phyloP scores from a whole-genome alignment of 176 grass and related monocot species.

The Lolium rigidum region DNA sequence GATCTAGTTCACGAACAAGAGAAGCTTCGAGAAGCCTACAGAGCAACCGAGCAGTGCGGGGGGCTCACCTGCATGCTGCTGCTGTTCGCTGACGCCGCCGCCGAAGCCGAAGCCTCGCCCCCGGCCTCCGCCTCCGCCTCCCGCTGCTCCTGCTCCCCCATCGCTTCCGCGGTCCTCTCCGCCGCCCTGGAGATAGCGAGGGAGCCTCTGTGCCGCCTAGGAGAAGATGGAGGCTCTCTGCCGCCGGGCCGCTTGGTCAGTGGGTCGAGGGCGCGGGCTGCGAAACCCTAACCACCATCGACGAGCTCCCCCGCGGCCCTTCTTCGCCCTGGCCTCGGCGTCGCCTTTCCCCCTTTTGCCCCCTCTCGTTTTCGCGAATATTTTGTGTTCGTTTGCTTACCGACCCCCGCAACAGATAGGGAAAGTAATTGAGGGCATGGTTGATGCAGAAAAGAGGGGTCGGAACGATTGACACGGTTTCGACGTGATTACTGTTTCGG shows the following conservation, averaged over 20 bases:
- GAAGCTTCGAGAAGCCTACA: slow-evolving; percentile 31
- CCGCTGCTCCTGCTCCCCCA: slow-evolving; percentile 58
- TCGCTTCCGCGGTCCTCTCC: slow-evolving; percentile 16
- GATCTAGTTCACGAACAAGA: slow-evolving; percentile 37
- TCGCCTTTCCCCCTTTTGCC: slow-evolving; percentile 56
- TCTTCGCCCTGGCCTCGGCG: slow-evolving; percentile 29
- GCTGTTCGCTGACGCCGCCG: slow-evolving; percentile 28
- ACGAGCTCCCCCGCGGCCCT: slow-evolving; percentile 38
- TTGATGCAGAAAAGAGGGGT: not conserved
- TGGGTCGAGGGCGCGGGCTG: slow-evolving; percentile 14
- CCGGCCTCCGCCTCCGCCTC: slow-evolving; percentile 46
- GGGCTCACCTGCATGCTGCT: slow-evolving; percentile 55
- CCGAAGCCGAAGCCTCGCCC: slow-evolving; percentile 8
- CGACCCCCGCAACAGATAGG: not conserved
- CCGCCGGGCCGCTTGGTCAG: slow-evolving; percentile 29
- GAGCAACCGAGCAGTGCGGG: slow-evolving; percentile 28
- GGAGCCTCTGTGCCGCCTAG: not conserved
- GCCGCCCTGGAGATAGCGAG: not conserved
- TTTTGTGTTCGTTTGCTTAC: slow-evolving; percentile 37
- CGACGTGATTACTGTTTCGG: not conserved
- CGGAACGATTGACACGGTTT: not conserved
- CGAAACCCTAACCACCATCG: slow-evolving; percentile 82
- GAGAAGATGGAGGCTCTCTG: not conserved
- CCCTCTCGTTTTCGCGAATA: slow-evolving; percentile 46
- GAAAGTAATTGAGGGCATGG: not conserved